A percentile compares a stretch with the other conserved stretches of the same genome.
phyloP scores from a whole-genome alignment of 139 green algal genomes.

The Auxenochlorella protothecoides region DNA sequence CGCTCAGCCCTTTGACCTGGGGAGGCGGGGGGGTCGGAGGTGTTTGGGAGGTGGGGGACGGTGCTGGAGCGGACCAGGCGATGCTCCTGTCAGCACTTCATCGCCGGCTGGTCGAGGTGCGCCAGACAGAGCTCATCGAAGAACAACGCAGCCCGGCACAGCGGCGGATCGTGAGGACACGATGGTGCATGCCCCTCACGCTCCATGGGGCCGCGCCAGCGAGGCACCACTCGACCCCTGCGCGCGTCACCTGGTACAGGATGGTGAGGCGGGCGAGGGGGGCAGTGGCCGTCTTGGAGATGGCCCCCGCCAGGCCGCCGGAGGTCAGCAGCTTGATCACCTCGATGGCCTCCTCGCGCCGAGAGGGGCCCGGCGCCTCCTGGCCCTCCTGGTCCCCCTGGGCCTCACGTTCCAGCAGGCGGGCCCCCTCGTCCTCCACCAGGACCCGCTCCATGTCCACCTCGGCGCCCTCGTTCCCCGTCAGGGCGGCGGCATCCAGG shows the following conservation, averaged over 20 bases:
- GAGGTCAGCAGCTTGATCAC: conserved; percentile 51
- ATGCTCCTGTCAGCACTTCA: too few species aligned
- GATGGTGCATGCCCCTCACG: neutral
- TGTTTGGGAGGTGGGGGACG: neutral
- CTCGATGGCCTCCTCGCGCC: conserved; percentile 11
- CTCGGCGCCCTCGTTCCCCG: conserved; percentile 8
- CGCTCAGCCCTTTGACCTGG: conserved; percentile 3
- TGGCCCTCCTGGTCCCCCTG: neutral
- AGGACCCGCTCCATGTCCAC: conserved; percentile 15
- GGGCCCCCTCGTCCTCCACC: conserved; percentile 13
- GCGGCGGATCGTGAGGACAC: neutral
- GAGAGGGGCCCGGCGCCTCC: neutral
- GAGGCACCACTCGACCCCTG: neutral
- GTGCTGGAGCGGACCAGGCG: too few species aligned
- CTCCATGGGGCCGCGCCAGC: neutral
- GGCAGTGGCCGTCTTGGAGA: conserved; percentile 80
- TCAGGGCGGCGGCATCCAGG: conserved; percentile 7
- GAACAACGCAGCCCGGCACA: neutral
- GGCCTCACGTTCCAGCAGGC: neutral
- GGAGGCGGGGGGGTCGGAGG: neutral
- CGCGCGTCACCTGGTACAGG: conserved; percentile 75
- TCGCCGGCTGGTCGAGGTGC: too few species aligned
- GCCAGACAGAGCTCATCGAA: neutral
- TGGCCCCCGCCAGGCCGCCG: conserved; percentile 78
- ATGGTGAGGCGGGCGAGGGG: conserved; percentile 90